These are phyloP conservation scores for Scheffersomyces cryptocercus DNA, from an alignment of 1,139 yeast species.

Conservation along the genomic window DNA sequence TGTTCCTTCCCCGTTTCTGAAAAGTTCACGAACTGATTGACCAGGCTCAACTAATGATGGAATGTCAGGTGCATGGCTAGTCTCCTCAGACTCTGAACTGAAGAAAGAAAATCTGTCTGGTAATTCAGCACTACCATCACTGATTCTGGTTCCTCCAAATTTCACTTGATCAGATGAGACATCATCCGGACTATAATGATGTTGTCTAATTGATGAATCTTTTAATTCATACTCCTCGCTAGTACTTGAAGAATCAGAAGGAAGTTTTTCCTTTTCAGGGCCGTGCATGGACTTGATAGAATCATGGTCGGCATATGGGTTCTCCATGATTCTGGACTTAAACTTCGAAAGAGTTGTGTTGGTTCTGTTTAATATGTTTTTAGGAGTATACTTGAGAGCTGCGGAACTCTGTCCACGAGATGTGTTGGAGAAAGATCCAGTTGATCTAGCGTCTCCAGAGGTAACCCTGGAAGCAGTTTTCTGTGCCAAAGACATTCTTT, in stretches of 20 bases:
- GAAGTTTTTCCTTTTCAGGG: conserved; percentile 11
- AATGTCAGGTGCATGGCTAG: conserved; percentile 85
- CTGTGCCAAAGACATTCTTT: conserved; percentile 33
- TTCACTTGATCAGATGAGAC: conserved; percentile 27
- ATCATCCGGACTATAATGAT: conserved; percentile 4
- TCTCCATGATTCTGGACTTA: conserved; percentile 5
- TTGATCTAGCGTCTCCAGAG: conserved; percentile 20
- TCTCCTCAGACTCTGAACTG: conserved; percentile 78
- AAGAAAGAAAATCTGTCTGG: conserved; percentile 79
- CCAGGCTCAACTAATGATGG: conserved; percentile 70
- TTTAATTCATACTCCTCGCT: conserved; percentile 20
- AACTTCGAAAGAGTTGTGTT: conserved; percentile 9
- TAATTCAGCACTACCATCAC: conserved; percentile 22
- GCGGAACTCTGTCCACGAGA: conserved; percentile 31
- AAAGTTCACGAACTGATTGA: conserved; percentile 64
- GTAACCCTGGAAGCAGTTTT: conserved; percentile 27
- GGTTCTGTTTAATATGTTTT: conserved; percentile 30
- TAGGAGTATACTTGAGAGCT: conserved; percentile 64
- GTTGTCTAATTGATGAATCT: conserved; percentile 3
- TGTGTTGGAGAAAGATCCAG: conserved; percentile 22
- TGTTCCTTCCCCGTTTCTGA: conserved; percentile 59
- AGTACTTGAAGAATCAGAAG: conserved; percentile 29
- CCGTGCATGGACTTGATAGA: conserved; percentile 9
- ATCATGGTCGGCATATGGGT: conserved; percentile 4
- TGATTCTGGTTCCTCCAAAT: conserved; percentile 35